A percentile compares a stretch with the other conserved stretches of the same genome.
Conservation (phyloP, 2,329 filamentous ascomycete species). For the Simplicillium aogashimaense region DNA sequence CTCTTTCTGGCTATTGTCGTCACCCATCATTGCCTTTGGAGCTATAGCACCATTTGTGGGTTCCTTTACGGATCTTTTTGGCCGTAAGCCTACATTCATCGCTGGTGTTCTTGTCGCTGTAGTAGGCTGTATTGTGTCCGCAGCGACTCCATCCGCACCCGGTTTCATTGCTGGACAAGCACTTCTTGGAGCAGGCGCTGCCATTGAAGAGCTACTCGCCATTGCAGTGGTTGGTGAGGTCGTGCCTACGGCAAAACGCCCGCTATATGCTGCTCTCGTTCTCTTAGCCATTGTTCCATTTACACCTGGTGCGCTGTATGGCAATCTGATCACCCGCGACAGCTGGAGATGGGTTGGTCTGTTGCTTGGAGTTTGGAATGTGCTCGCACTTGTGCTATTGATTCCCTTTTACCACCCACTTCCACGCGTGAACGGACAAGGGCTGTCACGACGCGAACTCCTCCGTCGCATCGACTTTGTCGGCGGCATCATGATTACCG, state of each 20-base stretch:
- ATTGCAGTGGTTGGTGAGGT: conserved; percentile 59
- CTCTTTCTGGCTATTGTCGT: too few species aligned
- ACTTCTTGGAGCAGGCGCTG: conserved; percentile 54
- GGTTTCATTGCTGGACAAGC: conserved; percentile 44
- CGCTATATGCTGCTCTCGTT: conserved; percentile 49
- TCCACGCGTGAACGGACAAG: conserved; percentile 28
- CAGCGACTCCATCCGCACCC: conserved; percentile 49
- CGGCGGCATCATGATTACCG: conserved; percentile 38
- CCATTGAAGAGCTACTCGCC: conserved; percentile 57
- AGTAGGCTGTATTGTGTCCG: conserved; percentile 47
- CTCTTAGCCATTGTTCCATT: conserved; percentile 53
- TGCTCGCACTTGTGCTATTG: conserved; percentile 39
- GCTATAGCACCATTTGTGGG: conserved; percentile 56
- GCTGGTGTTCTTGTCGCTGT: conserved; percentile 42
- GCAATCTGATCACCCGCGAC: conserved; percentile 39
- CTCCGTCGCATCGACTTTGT: conserved; percentile 37
- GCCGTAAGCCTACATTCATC: conserved; percentile 48
- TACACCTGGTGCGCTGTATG: conserved; percentile 51
- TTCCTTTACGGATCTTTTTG: conserved; percentile 52
- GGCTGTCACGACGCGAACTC: conserved; percentile 20
- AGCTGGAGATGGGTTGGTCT: conserved; percentile 46
- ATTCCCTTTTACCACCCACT: conserved; percentile 44
- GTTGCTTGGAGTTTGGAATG: conserved; percentile 40
- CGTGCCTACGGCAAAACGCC: conserved; percentile 54
- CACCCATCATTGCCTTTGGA: conserved; percentile 32